A percentile compares a stretch with the other conserved stretches of the same genome.
phyloP scores from a whole-genome alignment of 2,329 filamentous ascomycete genomes.

The Aureobasidium uvarum region DNA sequence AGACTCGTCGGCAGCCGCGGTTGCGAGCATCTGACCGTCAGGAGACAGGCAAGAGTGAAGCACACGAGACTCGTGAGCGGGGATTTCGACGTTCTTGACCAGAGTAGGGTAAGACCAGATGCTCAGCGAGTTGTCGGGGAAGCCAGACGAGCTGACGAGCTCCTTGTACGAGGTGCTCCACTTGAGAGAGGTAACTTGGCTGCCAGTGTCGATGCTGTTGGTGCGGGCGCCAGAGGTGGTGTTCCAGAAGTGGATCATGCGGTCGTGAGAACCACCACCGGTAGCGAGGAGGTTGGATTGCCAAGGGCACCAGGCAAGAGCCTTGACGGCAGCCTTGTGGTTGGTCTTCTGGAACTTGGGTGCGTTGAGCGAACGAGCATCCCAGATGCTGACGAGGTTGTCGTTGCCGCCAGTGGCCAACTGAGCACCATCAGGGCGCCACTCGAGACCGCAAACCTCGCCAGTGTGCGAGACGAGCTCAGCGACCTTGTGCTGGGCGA shows the following conservation, averaged over 20 bases:
- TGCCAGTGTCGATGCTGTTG: conserved; percentile 98
- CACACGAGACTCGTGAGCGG: conserved; percentile 93
- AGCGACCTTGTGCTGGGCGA: conserved; percentile 96
- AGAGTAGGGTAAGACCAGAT: conserved; percentile 99
- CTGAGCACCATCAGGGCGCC: conserved; percentile 94
- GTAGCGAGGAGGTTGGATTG: conserved; percentile 96
- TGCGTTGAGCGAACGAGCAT: conserved; percentile 85
- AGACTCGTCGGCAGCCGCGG: conserved; percentile 91
- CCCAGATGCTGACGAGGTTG: conserved; percentile 99
- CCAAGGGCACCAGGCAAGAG: conserved; percentile 98
- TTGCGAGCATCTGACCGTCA: conserved; percentile 96
- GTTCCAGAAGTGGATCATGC: conserved; percentile 99
- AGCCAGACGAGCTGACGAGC: conserved; percentile 95
- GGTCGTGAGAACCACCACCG: conserved; percentile 92
- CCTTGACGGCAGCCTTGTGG: conserved; percentile 98
- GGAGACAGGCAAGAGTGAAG: conserved; percentile 96
- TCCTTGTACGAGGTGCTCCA: conserved; percentile 98
- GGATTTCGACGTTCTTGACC: conserved; percentile 96
- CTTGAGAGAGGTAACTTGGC: conserved; percentile 91
- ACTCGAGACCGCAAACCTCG: conserved; percentile 96
- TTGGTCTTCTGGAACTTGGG: conserved; percentile 99
- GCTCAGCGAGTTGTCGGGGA: conserved; percentile 98
- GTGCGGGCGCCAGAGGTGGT: conserved; percentile 94
- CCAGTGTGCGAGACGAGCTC: conserved; percentile 97
- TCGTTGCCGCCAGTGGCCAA: conserved; percentile 97